These are phyloP conservation scores for Ploettnerulaceae sp. DNA, from an alignment of 2,329 filamentous ascomycete genomes.

Conservation along the genomic window DNA sequence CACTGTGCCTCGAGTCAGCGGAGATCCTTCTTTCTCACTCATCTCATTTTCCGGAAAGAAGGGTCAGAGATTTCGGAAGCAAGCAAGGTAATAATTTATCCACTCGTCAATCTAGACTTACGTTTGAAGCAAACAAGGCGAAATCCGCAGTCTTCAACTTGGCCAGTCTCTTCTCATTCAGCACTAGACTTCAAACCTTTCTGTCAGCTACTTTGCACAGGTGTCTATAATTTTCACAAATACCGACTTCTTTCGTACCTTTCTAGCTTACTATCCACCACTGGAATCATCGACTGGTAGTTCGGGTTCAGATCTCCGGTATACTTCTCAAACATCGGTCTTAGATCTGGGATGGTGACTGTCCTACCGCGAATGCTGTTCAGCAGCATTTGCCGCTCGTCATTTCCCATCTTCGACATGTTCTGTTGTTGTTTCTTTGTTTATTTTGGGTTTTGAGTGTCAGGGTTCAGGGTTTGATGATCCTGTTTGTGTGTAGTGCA, in stretches of 20 bases:
- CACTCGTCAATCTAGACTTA: too few species aligned
- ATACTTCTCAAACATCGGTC: conserved; percentile 8
- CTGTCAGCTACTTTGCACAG: not conserved
- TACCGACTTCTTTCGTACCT: conserved; percentile 5
- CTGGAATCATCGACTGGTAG: conserved; percentile 4
- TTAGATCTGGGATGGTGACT: conserved; percentile 13
- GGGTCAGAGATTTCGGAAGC: too few species aligned
- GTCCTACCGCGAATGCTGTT: conserved; percentile 9
- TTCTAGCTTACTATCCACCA: conserved; percentile 5
- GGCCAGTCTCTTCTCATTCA: conserved; percentile 13
- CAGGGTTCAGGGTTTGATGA: not conserved
- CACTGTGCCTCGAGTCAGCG: conserved; percentile 13
- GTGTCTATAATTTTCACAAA: not conserved
- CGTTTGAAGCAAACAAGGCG: conserved; percentile 22
- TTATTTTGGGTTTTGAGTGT: not conserved
- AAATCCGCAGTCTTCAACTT: conserved; percentile 24
- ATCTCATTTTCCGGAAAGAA: too few species aligned
- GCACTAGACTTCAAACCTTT: conserved; percentile 2
- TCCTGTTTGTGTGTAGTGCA: not conserved
- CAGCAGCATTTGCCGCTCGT: conserved; percentile 7
- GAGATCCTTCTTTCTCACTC: too few species aligned
- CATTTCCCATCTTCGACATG: too few species aligned
- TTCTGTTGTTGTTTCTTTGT: not conserved
- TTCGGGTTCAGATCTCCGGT: conserved; percentile 9
- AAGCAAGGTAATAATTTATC: too few species aligned